Conservation (phyloP, 805 yeast genomes). For the Komagataella ulmi region DNA sequence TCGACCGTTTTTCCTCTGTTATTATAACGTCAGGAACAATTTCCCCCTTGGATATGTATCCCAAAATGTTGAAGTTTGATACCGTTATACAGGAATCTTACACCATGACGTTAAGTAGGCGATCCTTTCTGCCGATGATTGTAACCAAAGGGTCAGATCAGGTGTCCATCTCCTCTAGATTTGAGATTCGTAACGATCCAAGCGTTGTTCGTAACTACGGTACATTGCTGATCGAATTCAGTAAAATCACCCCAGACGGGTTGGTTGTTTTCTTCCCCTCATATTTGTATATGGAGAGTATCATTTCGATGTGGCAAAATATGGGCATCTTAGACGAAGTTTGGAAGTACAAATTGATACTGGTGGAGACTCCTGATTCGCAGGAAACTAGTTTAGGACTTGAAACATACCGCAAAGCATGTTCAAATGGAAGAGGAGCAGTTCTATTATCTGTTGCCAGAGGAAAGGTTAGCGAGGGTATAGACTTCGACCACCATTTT, state of each 20-base stretch:
- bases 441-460: conserved; percentile 93
- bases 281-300: conserved; percentile 94
- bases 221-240: conserved; percentile 76
- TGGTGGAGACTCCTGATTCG: conserved; percentile 98
- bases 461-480: conserved; percentile 97
- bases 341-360: conserved; percentile 90
- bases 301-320: conserved; percentile 96
- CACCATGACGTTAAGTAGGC: conserved; percentile 86
- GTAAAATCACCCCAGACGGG: conserved; percentile 96
- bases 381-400: conserved; percentile 94
- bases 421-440: conserved; percentile 96
- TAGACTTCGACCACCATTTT: conserved; percentile 97
- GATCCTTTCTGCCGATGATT: conserved; percentile 89
- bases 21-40: conserved; percentile 96
- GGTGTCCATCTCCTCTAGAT: conserved; percentile 90
- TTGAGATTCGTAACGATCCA: conserved; percentile 95
- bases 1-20: conserved; percentile 84
- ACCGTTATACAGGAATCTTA: conserved; percentile 92
- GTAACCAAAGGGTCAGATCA: conserved; percentile 98
- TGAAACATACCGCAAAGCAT: conserved; percentile 92
- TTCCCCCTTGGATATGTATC: conserved; percentile 97
- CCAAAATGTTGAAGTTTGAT: conserved; percentile 87
- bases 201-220: conserved; percentile 97
- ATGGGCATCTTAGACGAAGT: conserved; percentile 98
- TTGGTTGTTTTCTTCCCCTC: conserved; percentile 96